Conservation (phyloP, 345 rosid species). For the Sapria himalayana region DNA sequence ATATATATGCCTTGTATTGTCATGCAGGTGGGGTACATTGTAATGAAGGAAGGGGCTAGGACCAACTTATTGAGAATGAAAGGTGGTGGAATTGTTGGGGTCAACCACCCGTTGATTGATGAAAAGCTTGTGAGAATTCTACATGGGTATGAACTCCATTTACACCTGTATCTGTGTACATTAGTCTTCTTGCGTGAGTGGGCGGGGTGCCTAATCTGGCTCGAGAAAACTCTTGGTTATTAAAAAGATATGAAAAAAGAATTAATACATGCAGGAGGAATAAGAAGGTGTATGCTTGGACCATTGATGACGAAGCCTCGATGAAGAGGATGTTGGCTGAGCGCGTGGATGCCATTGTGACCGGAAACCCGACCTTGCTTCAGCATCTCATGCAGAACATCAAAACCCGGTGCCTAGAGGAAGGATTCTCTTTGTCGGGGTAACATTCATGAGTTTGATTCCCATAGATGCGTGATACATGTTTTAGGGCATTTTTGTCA, state of each 20-base stretch:
- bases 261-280: too few species aligned
- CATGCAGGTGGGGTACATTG: constrained; percentile 80
- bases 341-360: constrained; percentile 55
- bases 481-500: too few species aligned
- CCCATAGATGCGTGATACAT: too few species aligned
- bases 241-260: too few species aligned
- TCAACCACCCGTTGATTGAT: constrained; percentile 53
- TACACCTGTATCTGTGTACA: background rate
- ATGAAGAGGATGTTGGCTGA: constrained; percentile 48
- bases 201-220: too few species aligned
- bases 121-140: constrained; percentile 30
- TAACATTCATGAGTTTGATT: constrained; percentile 3
- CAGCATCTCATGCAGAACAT: constrained; percentile 45
- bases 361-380: constrained; percentile 48
- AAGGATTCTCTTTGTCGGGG: constrained; percentile 29
- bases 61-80: constrained; percentile 45
- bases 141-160: constrained; percentile 30
- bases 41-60: constrained; percentile 58
- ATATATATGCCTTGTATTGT: constrained; percentile 2
- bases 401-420: constrained; percentile 52
- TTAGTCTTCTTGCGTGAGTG: background rate
- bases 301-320: constrained; percentile 58
- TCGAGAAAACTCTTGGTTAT: constrained; percentile 4
- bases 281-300: constrained; percentile 68
- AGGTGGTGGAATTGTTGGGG: constrained; percentile 62